phyloP scores from a whole-genome alignment of 163 green algal genomes.

The Chlorella variabilis region DNA sequence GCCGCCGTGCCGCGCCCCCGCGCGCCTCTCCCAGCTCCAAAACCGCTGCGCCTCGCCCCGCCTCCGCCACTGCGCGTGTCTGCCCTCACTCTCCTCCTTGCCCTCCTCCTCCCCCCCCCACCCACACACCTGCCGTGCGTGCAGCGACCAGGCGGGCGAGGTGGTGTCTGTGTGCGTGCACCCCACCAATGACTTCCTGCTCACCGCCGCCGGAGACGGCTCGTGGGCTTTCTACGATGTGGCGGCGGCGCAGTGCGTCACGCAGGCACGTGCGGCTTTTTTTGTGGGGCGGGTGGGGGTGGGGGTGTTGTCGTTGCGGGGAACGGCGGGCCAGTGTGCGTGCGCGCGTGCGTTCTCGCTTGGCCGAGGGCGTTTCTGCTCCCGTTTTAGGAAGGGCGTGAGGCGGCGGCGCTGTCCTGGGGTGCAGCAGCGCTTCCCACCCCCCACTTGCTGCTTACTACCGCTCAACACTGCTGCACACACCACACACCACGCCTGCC shows the following conservation, averaged over 20 bases:
- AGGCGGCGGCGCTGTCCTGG: too few species aligned
- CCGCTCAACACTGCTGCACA: too few species aligned
- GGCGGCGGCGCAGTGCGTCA: conserved; percentile 68
- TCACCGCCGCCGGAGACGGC: conserved; percentile 80
- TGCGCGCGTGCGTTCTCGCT: too few species aligned
- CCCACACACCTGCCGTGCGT: background rate
- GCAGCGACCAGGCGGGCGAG: conserved; percentile 43
- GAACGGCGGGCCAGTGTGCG: too few species aligned
- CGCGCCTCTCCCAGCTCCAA: too few species aligned
- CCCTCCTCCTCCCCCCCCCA: background rate
- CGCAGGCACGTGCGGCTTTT: conserved; percentile 55
- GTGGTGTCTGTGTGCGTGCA: conserved; percentile 80
- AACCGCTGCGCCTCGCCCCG: too few species aligned
- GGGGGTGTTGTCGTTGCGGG: too few species aligned
- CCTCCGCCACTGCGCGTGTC: too few species aligned
- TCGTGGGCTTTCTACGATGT: conserved; percentile 87
- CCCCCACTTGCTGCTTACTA: too few species aligned
- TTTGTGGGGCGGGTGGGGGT: background rate
- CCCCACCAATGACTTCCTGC: conserved; percentile 80
- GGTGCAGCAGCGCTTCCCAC: too few species aligned
- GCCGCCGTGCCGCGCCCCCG: too few species aligned
- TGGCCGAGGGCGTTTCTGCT: conserved; percentile 3
- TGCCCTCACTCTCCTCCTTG: background rate
- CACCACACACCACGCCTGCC: background rate
- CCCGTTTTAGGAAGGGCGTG: too few species aligned